Percentiles rank a stretch among this genome's conserved stretches.
phyloP scores from a whole-genome alignment of 148 eudicot genomes.

The Salicornia ramosissima region DNA sequence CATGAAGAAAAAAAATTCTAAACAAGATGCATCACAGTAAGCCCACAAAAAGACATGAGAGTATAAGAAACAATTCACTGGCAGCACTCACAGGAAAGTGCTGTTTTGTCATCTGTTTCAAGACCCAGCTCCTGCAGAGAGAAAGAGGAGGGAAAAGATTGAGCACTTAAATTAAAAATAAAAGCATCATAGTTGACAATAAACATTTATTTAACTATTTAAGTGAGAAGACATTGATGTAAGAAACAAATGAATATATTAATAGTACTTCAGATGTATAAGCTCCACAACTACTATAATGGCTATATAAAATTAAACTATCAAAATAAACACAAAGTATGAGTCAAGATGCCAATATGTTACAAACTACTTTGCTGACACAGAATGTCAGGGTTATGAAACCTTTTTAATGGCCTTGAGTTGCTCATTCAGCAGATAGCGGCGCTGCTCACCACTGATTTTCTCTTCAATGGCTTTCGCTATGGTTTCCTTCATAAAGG shows the following conservation, averaged over 20 bases:
- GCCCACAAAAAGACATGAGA: neutral
- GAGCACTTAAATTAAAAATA: neutral
- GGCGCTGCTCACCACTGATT: conserved; percentile 96
- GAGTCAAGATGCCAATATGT: too few species aligned
- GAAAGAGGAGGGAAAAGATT: conserved; percentile 16
- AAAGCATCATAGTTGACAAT: neutral
- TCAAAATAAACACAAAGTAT: neutral
- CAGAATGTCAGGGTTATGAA: conserved; percentile 1
- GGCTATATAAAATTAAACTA: neutral
- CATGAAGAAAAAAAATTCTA: neutral
- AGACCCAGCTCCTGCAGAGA: conserved; percentile 75
- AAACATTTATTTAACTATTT: neutral
- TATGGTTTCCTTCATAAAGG: conserved; percentile 67
- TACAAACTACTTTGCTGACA: neutral
- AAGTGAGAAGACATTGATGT: neutral
- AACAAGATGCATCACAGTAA: conserved; percentile 3
- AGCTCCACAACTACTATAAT: neutral
- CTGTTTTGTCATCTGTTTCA: conserved; percentile 97
- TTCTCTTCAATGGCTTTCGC: conserved; percentile 99
- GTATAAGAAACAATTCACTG: conserved; percentile 4
- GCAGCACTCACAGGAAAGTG: conserved; percentile 70
- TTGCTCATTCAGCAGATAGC: conserved; percentile 93
- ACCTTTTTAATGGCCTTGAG: conserved; percentile 98
- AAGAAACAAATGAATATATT: neutral
- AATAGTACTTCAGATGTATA: neutral